phyloP scores from a whole-genome alignment of 345 rosid species.

The Citrus sp. region DNA sequence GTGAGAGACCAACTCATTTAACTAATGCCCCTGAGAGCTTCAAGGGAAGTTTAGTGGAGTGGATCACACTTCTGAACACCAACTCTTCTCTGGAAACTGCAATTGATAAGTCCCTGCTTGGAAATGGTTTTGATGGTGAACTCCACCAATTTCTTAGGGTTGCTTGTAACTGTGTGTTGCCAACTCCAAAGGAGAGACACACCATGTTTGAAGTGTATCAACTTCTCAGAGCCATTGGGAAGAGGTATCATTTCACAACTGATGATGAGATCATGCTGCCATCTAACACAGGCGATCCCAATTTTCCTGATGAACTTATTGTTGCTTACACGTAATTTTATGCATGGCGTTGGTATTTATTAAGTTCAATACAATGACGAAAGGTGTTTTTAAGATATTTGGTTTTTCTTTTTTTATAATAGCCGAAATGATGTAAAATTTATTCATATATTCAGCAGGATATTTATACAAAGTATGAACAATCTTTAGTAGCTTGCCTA shows the following conservation, averaged over 20 bases:
- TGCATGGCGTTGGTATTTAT: no score
- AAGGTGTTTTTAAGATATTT: no score
- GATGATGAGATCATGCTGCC: slow-evolving; percentile 12
- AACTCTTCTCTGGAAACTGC: slow-evolving; percentile 7
- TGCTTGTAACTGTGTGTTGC: slow-evolving; percentile 19
- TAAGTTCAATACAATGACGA: no score
- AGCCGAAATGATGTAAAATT: no score
- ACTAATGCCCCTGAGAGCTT: slow-evolving; percentile 9
- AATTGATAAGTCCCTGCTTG: slow-evolving; percentile 20
- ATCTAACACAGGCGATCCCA: neutral
- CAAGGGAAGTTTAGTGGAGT: slow-evolving; percentile 13
- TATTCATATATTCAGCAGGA: no score
- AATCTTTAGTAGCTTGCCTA: no score
- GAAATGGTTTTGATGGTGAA: slow-evolving; percentile 20
- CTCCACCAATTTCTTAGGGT: slow-evolving; percentile 13
- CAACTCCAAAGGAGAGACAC: slow-evolving; percentile 22
- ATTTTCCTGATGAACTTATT: slow-evolving; percentile 11
- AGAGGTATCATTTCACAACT: slow-evolving; percentile 13
- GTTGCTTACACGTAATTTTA: neutral
- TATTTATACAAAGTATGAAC: no score
- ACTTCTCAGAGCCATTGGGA: slow-evolving; percentile 16
- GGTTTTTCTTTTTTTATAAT: no score
- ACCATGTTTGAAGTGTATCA: slow-evolving; percentile 24
- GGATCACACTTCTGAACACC: slow-evolving; percentile 7
- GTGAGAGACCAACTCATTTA: slow-evolving; percentile 16